A percentile compares a stretch with the other conserved stretches of the same genome.
Evolutionary conservation across 352 stramenopile genomes (phyloP).

Genomic region (Phytophthora vignae): DNA sequence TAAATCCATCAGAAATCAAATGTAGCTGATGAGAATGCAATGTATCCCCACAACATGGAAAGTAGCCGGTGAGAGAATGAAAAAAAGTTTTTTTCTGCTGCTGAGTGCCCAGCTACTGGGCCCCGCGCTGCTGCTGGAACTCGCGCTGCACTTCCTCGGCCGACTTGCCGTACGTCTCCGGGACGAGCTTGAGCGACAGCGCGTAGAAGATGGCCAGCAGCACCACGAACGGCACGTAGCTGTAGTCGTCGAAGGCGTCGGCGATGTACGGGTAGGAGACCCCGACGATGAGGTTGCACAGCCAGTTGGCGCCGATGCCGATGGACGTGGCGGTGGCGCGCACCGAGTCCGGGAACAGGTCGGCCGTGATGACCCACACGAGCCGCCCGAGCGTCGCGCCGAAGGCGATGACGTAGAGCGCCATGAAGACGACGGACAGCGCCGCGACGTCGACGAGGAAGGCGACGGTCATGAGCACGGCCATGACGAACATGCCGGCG

Average conservation of each 20-base stretch:
- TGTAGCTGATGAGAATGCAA: too few species aligned
- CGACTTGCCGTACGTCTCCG: slow-evolving; percentile 25
- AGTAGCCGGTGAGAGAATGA: too few species aligned
- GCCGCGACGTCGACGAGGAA: background rate
- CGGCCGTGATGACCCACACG: background rate
- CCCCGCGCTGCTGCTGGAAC: slow-evolving; percentile 3
- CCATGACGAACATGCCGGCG: background rate
- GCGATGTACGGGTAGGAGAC: slow-evolving; percentile 29
- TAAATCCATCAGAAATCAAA: too few species aligned
- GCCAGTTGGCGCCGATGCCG: background rate
- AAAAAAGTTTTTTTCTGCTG: too few species aligned
- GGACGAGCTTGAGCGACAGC: slow-evolving; percentile 19
- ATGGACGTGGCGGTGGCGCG: slow-evolving; percentile 36
- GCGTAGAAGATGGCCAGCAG: slow-evolving; percentile 18
- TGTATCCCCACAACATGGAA: too few species aligned
- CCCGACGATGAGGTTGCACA: slow-evolving; percentile 16
- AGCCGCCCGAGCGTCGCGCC: slow-evolving; percentile 24
- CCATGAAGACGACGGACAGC: slow-evolving; percentile 14
- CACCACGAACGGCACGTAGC: slow-evolving; percentile 25
- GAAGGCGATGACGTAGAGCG: slow-evolving; percentile 32
- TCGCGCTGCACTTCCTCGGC: slow-evolving; percentile 19
- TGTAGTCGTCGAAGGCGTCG: slow-evolving; percentile 29
- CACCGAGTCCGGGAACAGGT: slow-evolving; percentile 35
- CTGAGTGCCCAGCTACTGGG: background rate
- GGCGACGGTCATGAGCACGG: slow-evolving; percentile 3